A percentile compares a stretch with the other conserved stretches of the same genome.
phyloP scores from a whole-genome alignment of 176 grass and related monocot genomes.

The Ampelocalamus luodianensis region DNA sequence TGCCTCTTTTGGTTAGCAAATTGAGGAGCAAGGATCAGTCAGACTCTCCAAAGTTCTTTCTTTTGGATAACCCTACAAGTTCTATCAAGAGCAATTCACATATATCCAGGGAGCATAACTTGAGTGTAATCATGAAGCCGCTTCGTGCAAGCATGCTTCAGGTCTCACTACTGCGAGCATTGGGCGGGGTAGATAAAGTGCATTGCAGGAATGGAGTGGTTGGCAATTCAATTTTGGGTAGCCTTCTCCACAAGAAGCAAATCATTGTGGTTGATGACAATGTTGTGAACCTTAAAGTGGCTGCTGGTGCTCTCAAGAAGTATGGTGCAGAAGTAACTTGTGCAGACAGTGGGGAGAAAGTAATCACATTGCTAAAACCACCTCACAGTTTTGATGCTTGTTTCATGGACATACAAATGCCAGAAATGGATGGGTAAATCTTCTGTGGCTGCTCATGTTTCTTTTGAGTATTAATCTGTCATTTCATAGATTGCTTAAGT shows the following conservation, averaged over 20 bases:
- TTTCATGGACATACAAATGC: constrained; percentile 99
- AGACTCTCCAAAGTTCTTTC: constrained; percentile 73
- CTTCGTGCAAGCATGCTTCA: constrained; percentile 92
- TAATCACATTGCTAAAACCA: constrained; percentile 69
- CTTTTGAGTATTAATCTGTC: constrained; percentile 20
- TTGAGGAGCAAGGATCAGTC: constrained; percentile 56
- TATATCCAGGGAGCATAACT: constrained; percentile 59
- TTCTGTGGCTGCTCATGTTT: constrained; percentile 18
- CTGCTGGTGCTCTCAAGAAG: constrained; percentile 90
- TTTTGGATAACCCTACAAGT: constrained; percentile 69
- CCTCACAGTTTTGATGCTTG: constrained; percentile 97
- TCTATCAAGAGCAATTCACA: constrained; percentile 58
- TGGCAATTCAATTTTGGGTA: constrained; percentile 61
- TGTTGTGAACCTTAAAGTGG: constrained; percentile 92
- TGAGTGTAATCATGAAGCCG: constrained; percentile 89
- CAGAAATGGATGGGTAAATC: constrained; percentile 95
- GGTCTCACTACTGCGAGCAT: constrained; percentile 60
- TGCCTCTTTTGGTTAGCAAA: constrained; percentile 61
- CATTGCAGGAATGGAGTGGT: constrained; percentile 70
- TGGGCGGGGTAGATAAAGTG: constrained; percentile 63
- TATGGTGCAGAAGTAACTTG: constrained; percentile 87
- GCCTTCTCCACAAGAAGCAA: constrained; percentile 81
- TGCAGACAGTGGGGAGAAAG: constrained; percentile 75
- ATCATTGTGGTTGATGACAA: constrained; percentile 97
- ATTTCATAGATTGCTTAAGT: background rate